phyloP scores from a whole-genome alignment of 805 yeast species.

The Starmerella stigmatis region DNA sequence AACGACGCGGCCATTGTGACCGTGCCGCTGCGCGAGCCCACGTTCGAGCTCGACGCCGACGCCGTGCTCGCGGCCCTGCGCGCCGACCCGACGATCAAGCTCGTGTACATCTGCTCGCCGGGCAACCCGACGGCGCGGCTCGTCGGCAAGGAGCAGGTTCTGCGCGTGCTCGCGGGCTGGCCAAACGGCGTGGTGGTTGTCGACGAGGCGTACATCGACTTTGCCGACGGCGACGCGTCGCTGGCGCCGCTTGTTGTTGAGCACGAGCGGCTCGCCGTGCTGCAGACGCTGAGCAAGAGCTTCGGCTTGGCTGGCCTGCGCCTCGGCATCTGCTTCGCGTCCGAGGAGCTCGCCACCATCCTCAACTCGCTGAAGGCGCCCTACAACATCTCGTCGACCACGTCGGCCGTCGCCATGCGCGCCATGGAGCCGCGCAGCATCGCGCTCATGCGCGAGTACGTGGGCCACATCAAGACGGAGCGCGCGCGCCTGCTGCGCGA shows the following conservation, averaged over 20 bases:
- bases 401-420: conserved; percentile 63
- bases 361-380: conserved; percentile 93
- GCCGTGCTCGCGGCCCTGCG: conserved; percentile 43
- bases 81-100: conserved; percentile 53
- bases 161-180: conserved; percentile 43
- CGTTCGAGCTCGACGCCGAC: conserved; percentile 51
- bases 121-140: conserved; percentile 89
- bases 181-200: conserved; percentile 65
- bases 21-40: conserved; percentile 53
- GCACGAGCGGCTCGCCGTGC: conserved; percentile 71
- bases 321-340: conserved; percentile 68
- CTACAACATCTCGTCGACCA: conserved; percentile 75
- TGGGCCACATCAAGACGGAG: conserved; percentile 43
- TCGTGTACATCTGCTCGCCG: conserved; percentile 83
- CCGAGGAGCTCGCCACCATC: conserved; percentile 48
- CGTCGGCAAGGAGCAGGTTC: conserved; percentile 42
- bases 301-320: conserved; percentile 95
- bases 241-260: conserved; percentile 67
- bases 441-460: conserved; percentile 46
- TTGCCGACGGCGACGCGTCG: conserved; percentile 52
- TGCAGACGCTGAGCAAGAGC: conserved; percentile 88
- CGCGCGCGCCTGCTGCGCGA: conserved; percentile 44
- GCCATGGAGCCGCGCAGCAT: conserved; percentile 57
- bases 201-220: conserved; percentile 94
- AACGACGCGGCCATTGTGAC: conserved; percentile 73